Evolutionary conservation across 2,329 filamentous ascomycete species (phyloP), one percentile per base, ranked within the genome.

Genomic region (Cordyceps pruinosa): DNA sequence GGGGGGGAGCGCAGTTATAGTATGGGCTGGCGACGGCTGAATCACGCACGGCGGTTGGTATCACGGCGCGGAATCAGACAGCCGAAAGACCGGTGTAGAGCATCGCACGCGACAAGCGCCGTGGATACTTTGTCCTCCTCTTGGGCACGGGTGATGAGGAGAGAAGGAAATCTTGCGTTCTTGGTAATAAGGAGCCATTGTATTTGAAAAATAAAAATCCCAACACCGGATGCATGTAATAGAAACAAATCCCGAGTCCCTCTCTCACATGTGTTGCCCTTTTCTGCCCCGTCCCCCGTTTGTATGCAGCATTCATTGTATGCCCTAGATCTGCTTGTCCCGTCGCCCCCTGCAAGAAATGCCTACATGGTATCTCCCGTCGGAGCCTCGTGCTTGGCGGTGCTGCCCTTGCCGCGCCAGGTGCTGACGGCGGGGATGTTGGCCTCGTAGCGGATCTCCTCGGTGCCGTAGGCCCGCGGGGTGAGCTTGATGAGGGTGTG

Each of bases 401-500:
- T 90, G 65, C 86, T 93, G 15, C 94, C 94, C 77, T 97, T 97
- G 61, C 88, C 91, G 66, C 94, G 81, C 89, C 92, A 99, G 21
- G 94, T 99, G 72, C 89, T 96, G 53, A 99, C 94, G 4, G 94
- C 94, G 5, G 92, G 90, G 63, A 99, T 97, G 68, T 96, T 88
- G 8, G 93, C 93, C 70, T 89, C 87, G 68, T 90, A 89, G 45
- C 90, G 82, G 71, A 94, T 84, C 69, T 97, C 90, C 59, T 96
- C 86, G 1, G 94, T 99, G 49, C 89, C 89, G 70, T 99, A 99
- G 8, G 94, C 94, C 60, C 90, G 85, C 2, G 94, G 94, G 6
- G 94, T 97, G 52, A 99, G 80, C 75, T 97, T 97, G 75, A 99
- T 97, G 48, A 99, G 79, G 9, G 90, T 96, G 72, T 99, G 94